A percentile compares a stretch with the other conserved stretches of the same genome.
Evolutionary conservation across 768 basidiomycete species (phyloP).

Genomic region (Zangia roseola): DNA sequence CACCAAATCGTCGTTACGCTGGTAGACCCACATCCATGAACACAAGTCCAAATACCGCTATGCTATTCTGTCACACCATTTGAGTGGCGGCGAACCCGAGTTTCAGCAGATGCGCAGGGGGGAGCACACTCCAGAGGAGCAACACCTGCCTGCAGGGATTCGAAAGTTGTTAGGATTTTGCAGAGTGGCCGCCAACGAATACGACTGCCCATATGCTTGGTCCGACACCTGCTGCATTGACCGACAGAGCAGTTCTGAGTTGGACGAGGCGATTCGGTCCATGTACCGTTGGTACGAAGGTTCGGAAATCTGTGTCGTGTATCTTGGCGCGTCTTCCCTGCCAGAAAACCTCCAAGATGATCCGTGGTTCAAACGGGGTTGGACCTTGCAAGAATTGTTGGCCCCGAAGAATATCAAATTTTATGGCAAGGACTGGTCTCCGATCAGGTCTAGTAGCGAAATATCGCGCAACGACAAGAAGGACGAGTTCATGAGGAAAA

Average conservation of each 20-base stretch:
- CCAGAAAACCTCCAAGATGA: background rate
- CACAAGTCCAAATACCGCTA: background rate
- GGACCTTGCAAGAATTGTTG: slow-evolving; percentile 6
- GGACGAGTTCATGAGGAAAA: background rate
- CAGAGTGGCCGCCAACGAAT: background rate
- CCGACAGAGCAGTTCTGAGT: slow-evolving; percentile 5
- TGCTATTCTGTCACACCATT: slow-evolving; percentile 3
- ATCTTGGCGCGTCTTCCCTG: background rate
- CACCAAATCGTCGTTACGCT: background rate
- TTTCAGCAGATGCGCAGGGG: background rate
- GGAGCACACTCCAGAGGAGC: background rate
- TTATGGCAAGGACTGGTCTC: slow-evolving; percentile 2
- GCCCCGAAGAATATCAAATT: background rate
- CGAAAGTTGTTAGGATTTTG: slow-evolving; percentile 1
- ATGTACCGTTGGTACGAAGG: slow-evolving; percentile 8
- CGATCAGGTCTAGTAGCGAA: background rate
- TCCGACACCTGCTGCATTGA: slow-evolving; percentile 7
- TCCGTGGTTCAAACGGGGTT: slow-evolving; percentile 5
- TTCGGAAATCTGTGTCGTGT: background rate
- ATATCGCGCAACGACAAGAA: slow-evolving; percentile 1
- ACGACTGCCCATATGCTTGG: slow-evolving; percentile 3
- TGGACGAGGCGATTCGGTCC: slow-evolving; percentile 7
- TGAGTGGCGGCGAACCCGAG: slow-evolving; percentile 1
- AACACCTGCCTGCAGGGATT: background rate
- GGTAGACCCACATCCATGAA: background rate